These are phyloP conservation scores for Suhomyces faveliae DNA, from an alignment of 805 yeast species.

Conservation along the genomic window DNA sequence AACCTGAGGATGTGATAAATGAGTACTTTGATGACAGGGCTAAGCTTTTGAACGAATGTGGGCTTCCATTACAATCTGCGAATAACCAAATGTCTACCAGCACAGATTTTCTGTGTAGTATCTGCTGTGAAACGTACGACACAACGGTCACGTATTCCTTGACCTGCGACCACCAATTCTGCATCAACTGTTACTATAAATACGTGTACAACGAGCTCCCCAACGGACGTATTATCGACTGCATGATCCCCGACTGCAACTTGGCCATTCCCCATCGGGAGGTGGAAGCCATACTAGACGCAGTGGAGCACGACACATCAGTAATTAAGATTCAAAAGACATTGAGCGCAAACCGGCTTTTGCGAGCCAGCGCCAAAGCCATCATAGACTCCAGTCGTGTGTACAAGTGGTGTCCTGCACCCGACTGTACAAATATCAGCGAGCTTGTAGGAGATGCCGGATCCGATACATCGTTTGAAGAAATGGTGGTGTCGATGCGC, in stretches of 20 bases:
- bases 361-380: constrained; percentile 42
- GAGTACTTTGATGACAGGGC: constrained; percentile 32
- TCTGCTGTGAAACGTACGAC: constrained; percentile 67
- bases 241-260: constrained; percentile 62
- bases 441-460: constrained; percentile 19
- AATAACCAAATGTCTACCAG: not conserved
- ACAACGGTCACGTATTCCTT: constrained; percentile 44
- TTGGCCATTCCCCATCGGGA: constrained; percentile 44
- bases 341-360: constrained; percentile 33
- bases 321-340: constrained; percentile 15
- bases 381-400: constrained; percentile 51
- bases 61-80: constrained; percentile 15
- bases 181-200: constrained; percentile 63
- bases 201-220: constrained; percentile 51
- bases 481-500: not conserved
- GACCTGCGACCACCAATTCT: constrained; percentile 70
- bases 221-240: constrained; percentile 51
- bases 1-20: constrained; percentile 37
- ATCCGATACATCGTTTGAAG: constrained; percentile 1
- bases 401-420: constrained; percentile 80
- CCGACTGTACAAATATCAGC: constrained; percentile 53
- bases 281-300: constrained; percentile 19
- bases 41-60: constrained; percentile 26
- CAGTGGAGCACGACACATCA: constrained; percentile 3
- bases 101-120: constrained; percentile 16